Base-by-base conservation (phyloP, 2,329 filamentous ascomycete genomes). In the Nemania sp. region DNA sequence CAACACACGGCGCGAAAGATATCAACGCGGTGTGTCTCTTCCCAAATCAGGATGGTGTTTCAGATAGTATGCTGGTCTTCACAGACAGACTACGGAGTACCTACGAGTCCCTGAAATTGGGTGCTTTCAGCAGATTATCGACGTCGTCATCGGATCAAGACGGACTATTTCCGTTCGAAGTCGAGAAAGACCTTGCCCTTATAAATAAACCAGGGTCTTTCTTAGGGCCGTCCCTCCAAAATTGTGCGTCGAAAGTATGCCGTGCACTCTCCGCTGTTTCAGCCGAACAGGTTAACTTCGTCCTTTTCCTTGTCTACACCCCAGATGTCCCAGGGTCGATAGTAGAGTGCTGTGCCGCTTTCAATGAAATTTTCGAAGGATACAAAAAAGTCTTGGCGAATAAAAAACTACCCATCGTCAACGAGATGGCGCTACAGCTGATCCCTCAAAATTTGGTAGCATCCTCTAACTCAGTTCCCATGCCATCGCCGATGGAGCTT, bases 361-460 rank as follows among this genome's bases (percentile, higher is more conserved):
- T 93, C 67, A 86, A 89, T 69, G 77, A 82, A 33, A 81, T 93
- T 5, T 89, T 86, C 61, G 84, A 89, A 57, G 72, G 80, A 3
- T 89, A 88, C 64, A 79, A 75, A 56, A 75, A 71, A 55, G 66
- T 77, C 19, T 68, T 82, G 40, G 70, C 74, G 3, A 80, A 80
- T 41, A 78, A 76, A 55, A 79, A 76, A 52, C 68, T 77, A 48
- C 63, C 72, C 6, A 68, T 76, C 3, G 65, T 73, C 19, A 86
- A 83, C 50, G 88, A 93, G 52, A 67, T 94, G n/a, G 86, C 91
- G 3, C 74, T 95, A 15, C 90, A 95, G 66, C 78, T 95, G 2
- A 74, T 95, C 1, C 86, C 90, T 0, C 77, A 86, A 14, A 81
- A 83, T 51, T 75, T 85, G n/a, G 71, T 94, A 7, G 83, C 86